Evolutionary conservation across 352 stramenopile genomes (phyloP), one percentile per base, ranked within the genome.

Genomic region (Phytophthora gonapodyides): DNA sequence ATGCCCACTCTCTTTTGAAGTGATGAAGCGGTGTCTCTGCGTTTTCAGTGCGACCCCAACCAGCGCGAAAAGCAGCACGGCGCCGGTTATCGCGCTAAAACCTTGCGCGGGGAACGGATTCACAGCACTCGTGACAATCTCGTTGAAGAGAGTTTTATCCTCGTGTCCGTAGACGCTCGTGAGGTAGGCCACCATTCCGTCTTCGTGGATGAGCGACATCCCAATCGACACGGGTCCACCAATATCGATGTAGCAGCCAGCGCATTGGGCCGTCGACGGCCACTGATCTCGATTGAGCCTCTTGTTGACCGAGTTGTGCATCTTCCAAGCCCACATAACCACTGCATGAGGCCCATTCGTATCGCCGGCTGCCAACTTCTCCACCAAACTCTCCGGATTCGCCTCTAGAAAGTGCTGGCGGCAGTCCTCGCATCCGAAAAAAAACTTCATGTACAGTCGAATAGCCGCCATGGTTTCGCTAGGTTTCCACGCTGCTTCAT

Each of bases 291-390:
- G 79, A 27, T 88, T 75, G 1, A 78, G 80, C 27, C 83, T 66
- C 40, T 77, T 78, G 69, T 93, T 93, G 15, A 93, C 84, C 27
- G 70, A 73, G 60, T 89, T 90, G 67, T 93, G 84, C 82, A 91
- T 89, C 15, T 70, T 67, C 76, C 79, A 91, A 47, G 89, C 68
- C 84, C 82, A 93, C 47, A 89, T 51, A 11, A 84, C 60, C 6
- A 88, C 57, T 15, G 73, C 69, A 9, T 73, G 52, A 9, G 76
- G 62, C 2, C 74, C 76, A n/a, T 76, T 67, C 15, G 38, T 34
- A 46, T 88, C 77, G 27, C 57, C 64, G 3, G 61, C 57, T 7
- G 64, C 69, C 24, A 88, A 40, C 33, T 69, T 51, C 0, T 64
- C 63, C 34, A 89, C 79, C 19, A 78, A 62, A 43, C 58, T 64